Evolutionary conservation across 257 asterid species (phyloP), one percentile per base, ranked within the genome.

Genomic region (Nemophila menziesii): DNA sequence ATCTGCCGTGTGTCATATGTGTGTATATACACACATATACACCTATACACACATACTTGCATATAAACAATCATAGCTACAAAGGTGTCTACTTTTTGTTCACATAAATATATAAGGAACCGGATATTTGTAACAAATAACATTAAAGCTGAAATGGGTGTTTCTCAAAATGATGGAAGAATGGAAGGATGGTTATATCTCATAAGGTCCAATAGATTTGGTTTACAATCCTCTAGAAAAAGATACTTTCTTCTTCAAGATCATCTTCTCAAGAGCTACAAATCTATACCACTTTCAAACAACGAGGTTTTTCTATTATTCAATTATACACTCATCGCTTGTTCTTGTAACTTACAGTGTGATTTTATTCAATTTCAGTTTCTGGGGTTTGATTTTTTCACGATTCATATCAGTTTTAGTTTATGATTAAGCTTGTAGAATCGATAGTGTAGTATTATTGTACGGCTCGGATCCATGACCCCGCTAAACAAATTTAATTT

Each of bases 171-270:
- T 54, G 93, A 75, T 49, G 71, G 75, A 37, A 74, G 73, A 54
- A 84, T 78, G 95, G 95, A 89, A 39, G 98, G 98, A 14, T 89
- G 98, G 98, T 48, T 89, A 68, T 74, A 80, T 75, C 57, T 71
- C 71, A 81, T 84, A 48, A 85, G 95, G 48, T 84, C 85, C 22
- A 80, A 80, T 70, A 86, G 90, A 63, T 51, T 89, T 58, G 98
- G 98, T 12, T 62, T 89, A 52, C 95, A 81, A 71, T 89, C 78
- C 46, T 85, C 98, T 1, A 65, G 95, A 34, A 78, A 81, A 40
- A 79, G 94, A n/a, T 89, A 80, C 79, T 84, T 84, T 58, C 68
- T 89, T 77, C 92, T 89, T 40, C 81, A 76, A 14, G 92, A 84
- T 84, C 90, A 80, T 56, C 44, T 76, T 16, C 79, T 89, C 48